Percentiles rank a stretch among this genome's conserved stretches.
These are phyloP conservation scores for Suhomyces sp. DNA, from an alignment of 805 yeast species.

Conservation along the genomic window DNA sequence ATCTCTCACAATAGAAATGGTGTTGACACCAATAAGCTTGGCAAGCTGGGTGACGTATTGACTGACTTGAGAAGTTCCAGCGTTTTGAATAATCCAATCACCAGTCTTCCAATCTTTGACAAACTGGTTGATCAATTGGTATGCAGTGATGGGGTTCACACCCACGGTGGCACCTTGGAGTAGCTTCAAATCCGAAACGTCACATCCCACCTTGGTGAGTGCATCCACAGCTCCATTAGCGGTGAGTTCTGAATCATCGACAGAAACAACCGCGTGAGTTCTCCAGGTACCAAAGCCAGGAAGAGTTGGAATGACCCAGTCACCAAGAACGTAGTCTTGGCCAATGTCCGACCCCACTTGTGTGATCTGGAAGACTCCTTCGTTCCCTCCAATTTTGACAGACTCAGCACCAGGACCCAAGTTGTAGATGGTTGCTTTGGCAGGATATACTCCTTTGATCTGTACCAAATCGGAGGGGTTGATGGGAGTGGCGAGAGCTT, in stretches of 20 bases:
- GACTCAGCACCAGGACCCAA: slow-evolving; percentile 9
- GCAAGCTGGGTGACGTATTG: slow-evolving; percentile 33
- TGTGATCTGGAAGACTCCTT: slow-evolving; percentile 19
- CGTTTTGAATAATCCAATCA: slow-evolving; percentile 36
- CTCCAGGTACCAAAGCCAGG: slow-evolving; percentile 26
- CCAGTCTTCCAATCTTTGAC: slow-evolving; percentile 19
- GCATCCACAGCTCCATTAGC: slow-evolving; percentile 8
- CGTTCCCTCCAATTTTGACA: slow-evolving; percentile 19
- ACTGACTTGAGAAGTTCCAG: slow-evolving; percentile 36
- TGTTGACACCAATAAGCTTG: slow-evolving; percentile 21
- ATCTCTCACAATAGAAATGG: slow-evolving; percentile 28
- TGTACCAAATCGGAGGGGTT: slow-evolving; percentile 92
- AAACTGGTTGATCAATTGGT: slow-evolving; percentile 19
- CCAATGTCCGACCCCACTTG: slow-evolving; percentile 15
- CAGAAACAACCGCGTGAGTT: slow-evolving; percentile 17
- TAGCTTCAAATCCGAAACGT: slow-evolving; percentile 9
- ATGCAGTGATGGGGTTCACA: slow-evolving; percentile 23
- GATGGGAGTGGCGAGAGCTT: slow-evolving; percentile 76
- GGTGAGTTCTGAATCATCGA: slow-evolving; percentile 9
- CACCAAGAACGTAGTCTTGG: slow-evolving; percentile 15
- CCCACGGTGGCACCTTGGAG: slow-evolving; percentile 21
- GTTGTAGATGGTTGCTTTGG: slow-evolving; percentile 47
- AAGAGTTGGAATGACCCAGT: slow-evolving; percentile 18
- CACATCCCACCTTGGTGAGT: slow-evolving; percentile 11
- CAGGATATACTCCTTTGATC: slow-evolving; percentile 82